phyloP scores from a whole-genome alignment of 1,284 basidiomycete genomes.

The Leccinum huronense region DNA sequence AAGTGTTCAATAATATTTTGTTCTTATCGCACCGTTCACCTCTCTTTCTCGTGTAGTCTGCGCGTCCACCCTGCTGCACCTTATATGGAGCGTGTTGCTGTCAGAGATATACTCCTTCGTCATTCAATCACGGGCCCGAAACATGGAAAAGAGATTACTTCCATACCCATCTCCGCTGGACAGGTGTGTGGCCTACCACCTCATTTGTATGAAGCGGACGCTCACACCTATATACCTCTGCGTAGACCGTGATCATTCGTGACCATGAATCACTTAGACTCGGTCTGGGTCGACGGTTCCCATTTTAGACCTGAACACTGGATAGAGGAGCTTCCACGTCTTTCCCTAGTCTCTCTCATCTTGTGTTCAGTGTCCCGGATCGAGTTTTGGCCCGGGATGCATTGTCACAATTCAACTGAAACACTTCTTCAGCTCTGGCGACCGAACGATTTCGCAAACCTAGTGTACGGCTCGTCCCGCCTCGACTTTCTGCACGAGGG shows the following conservation, averaged over 20 bases:
- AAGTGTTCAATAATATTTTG: background rate
- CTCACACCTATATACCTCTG: background rate
- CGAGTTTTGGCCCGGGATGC: too few relatives aligned
- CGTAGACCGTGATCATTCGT: slow-evolving; percentile 12
- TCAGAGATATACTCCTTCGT: slow-evolving; percentile 12
- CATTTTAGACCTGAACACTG: slow-evolving; percentile 10
- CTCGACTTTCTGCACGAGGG: too few relatives aligned
- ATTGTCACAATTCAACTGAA: too few relatives aligned
- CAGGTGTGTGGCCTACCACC: slow-evolving; percentile 5
- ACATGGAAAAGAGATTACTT: slow-evolving; percentile 9
- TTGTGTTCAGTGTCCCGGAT: too few relatives aligned
- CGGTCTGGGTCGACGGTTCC: slow-evolving; percentile 9
- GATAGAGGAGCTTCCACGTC: slow-evolving; percentile 8
- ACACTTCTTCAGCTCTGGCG: too few relatives aligned
- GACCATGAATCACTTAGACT: slow-evolving; percentile 11
- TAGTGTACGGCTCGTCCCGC: too few relatives aligned
- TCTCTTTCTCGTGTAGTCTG: background rate
- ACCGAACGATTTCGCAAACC: too few relatives aligned
- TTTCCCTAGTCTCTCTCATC: too few relatives aligned
- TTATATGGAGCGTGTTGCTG: slow-evolving; percentile 8
- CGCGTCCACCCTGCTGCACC: slow-evolving; percentile 12
- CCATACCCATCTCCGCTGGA: slow-evolving; percentile 8
- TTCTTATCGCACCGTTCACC: background rate
- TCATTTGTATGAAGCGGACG: background rate
- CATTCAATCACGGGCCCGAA: slow-evolving; percentile 4